phyloP scores from a whole-genome alignment of 805 yeast genomes.

The Candida morakotiae region DNA sequence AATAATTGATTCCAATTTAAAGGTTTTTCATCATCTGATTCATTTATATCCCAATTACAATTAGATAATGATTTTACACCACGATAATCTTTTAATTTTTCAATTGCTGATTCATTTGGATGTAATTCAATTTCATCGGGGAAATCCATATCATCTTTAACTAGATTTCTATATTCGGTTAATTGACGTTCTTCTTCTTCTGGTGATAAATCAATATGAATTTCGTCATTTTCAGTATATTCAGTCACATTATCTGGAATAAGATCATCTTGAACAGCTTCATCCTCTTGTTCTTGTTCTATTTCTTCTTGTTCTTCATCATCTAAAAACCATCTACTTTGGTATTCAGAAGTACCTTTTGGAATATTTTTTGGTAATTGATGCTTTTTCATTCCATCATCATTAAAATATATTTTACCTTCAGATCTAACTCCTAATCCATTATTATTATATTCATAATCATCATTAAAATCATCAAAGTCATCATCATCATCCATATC shows the following conservation, averaged over 20 bases:
- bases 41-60: conserved; percentile 86
- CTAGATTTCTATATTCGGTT: conserved; percentile 60
- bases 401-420: conserved; percentile 48
- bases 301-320: conserved; percentile 46
- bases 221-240: conserved; percentile 48
- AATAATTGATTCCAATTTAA: conserved; percentile 71
- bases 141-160: conserved; percentile 82
- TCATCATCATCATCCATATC: conserved; percentile 30
- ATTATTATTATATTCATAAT: conserved; percentile 17
- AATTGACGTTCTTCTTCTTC: conserved; percentile 85
- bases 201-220: conserved; percentile 67
- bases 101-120: conserved; percentile 72
- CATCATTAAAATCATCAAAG: no score
- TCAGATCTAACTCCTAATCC: conserved; percentile 51
- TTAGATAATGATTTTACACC: conserved; percentile 81
- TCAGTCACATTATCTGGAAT: conserved; percentile 41
- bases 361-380: conserved; percentile 38
- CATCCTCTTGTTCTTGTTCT: conserved; percentile 14
- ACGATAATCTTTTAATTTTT: conserved; percentile 72
- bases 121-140: conserved; percentile 91
- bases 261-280: conserved; percentile 21
- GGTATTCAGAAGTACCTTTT: conserved; percentile 72
- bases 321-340: conserved; percentile 70
- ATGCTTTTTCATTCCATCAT: conserved; percentile 10
- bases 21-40: conserved; percentile 72